These are phyloP conservation scores for Sordariomycetes sp. DNA, from an alignment of 2,329 filamentous ascomycete genomes.

Conservation along the genomic window DNA sequence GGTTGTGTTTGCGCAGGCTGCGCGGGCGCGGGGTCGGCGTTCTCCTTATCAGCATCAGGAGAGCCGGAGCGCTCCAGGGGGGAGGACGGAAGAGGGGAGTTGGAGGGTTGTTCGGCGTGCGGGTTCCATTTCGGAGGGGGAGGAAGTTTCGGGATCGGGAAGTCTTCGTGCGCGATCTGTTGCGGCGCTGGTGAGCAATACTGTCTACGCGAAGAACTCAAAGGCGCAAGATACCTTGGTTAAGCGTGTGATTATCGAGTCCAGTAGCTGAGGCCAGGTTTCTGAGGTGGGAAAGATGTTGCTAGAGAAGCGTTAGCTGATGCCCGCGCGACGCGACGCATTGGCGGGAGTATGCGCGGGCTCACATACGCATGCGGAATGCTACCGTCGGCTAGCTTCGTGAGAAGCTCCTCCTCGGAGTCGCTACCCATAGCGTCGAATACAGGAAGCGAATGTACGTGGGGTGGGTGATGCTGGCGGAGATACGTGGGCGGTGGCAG, in stretches of 20 bases:
- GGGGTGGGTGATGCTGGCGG: not conserved
- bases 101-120: constrained; percentile 27
- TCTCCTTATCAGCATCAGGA: constrained; percentile 59
- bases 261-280: not conserved
- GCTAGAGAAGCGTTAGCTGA: not conserved
- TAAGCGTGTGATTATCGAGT: not conserved
- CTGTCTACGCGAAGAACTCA: not conserved
- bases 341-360: not conserved
- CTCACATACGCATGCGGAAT: constrained; percentile 3
- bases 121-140: constrained; percentile 24
- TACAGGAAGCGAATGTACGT: not conserved
- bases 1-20: constrained; percentile 19
- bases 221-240: not conserved
- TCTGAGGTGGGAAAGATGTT: constrained; percentile 1
- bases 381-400: constrained; percentile 3
- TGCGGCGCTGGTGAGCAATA: not conserved
- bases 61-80: constrained; percentile 30
- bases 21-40: constrained; percentile 33
- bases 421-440: not conserved
- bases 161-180: constrained; percentile 66
- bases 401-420: not conserved
- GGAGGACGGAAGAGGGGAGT: constrained; percentile 35
- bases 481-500: not conserved
- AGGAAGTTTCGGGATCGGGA: constrained; percentile 56
- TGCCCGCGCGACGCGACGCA: not conserved